Evolutionary conservation across 345 rosid species (phyloP).

Genomic region (Salix dunnii): DNA sequence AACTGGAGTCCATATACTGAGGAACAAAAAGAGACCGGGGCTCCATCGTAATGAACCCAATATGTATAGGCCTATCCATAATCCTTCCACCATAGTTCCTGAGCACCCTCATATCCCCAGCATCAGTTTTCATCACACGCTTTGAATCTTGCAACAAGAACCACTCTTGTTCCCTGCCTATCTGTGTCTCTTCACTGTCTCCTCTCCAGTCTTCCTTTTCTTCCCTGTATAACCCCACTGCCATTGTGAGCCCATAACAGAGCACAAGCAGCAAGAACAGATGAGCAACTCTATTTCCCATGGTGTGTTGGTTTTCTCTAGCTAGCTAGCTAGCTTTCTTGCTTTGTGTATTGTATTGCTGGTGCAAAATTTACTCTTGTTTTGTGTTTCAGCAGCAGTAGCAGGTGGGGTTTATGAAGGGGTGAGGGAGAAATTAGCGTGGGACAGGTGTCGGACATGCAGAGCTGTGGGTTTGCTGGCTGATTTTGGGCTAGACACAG

Average conservation of each 20-base stretch:
- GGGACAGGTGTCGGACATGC: slow-evolving; percentile 35
- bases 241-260: slow-evolving; percentile 30
- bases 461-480: slow-evolving; percentile 11
- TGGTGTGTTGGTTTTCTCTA: neutral
- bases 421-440: neutral
- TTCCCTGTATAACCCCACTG: slow-evolving; percentile 22
- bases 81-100: slow-evolving; percentile 42
- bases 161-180: slow-evolving; percentile 17
- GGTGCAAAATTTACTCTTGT: neutral
- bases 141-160: slow-evolving; percentile 57
- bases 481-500: slow-evolving; percentile 3
- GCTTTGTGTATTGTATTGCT: neutral
- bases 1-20: slow-evolving; percentile 69
- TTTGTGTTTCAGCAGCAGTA: neutral
- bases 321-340: neutral
- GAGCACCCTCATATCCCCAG: slow-evolving; percentile 66
- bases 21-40: slow-evolving; percentile 75
- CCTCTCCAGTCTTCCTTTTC: slow-evolving; percentile 3
- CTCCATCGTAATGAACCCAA: slow-evolving; percentile 86
- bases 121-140: slow-evolving; percentile 66
- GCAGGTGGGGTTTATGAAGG: slow-evolving; percentile 23
- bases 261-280: slow-evolving; percentile 35
- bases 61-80: slow-evolving; percentile 55
- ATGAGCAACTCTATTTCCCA: slow-evolving; percentile 25
- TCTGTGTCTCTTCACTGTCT: neutral